Percentiles rank a stretch among this genome's conserved stretches.
These are phyloP conservation scores for Acmispon strigosus DNA, from an alignment of 306 rosid species.

Conservation along the genomic window DNA sequence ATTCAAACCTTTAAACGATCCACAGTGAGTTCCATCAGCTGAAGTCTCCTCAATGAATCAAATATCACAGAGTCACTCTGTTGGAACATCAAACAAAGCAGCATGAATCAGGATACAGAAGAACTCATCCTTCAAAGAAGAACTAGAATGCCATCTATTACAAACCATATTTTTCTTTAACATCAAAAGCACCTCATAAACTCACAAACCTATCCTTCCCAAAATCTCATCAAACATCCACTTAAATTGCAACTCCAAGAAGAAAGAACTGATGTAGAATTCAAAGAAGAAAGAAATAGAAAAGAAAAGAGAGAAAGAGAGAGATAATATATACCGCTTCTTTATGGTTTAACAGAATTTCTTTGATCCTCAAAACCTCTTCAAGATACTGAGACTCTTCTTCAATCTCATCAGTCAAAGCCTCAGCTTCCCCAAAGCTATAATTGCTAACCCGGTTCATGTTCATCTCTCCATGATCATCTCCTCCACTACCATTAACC, in stretches of 20 bases:
- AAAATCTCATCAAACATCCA: conserved; percentile 3
- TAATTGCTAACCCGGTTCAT: conserved; percentile 44
- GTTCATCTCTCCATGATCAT: conserved; percentile 36
- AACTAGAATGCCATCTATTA: not conserved
- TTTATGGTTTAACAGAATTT: conserved; percentile 30
- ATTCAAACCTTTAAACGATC: conserved; percentile 66
- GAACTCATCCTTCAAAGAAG: conserved; percentile 5
- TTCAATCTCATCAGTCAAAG: conserved; percentile 86
- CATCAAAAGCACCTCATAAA: not conserved
- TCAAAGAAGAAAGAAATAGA: not conserved
- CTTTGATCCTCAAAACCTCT: conserved; percentile 79
- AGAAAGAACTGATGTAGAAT: not conserved
- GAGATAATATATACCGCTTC: conserved; percentile 38
- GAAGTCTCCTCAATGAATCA: conserved; percentile 84
- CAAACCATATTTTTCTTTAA: not conserved
- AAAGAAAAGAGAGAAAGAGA: too few relatives aligned
- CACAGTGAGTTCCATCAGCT: conserved; percentile 62
- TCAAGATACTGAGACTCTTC: conserved; percentile 48
- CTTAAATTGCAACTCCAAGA: conserved; percentile 8
- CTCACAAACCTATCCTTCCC: not conserved
- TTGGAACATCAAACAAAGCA: conserved; percentile 24
- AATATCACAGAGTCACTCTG: conserved; percentile 73
- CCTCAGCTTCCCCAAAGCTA: conserved; percentile 82
- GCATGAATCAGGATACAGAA: conserved; percentile 19
- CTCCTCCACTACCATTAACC: conserved; percentile 39